Base-by-base conservation (phyloP, 495 filamentous ascomycete species). In the Neurospora sp. region DNA sequence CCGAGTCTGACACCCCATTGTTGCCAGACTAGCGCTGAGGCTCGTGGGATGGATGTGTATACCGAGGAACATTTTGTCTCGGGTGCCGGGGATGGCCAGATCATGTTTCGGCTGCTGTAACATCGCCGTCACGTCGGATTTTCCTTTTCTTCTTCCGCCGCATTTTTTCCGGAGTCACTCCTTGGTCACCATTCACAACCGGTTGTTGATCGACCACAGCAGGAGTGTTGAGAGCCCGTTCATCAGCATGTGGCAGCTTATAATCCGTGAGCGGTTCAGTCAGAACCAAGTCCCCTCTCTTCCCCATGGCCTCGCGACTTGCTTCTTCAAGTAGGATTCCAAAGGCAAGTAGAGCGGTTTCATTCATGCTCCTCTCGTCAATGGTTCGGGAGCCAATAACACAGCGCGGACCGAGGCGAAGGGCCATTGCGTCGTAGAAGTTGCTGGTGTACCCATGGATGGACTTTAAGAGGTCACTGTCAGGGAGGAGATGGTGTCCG, bases 321-420 rank as follows among this genome's bases (percentile, higher is more conserved):
- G 90, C 85, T 79, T 97, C 94, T 81, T 97, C 94, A 40, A 97
- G 80, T 71, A 97, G 77, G 34, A 97, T 89, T 0, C 93, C 94
- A 81, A 96, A 83, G 0, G 92, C 92, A 73, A 97, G 83, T 71
- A 97, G 79, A 1, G 93, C 93, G 10, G 92, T 95, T 81, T 94
- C 94, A 77, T 97, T 92, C 88, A 97, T 87, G 74, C 89, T 93
- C 37, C 86, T 82, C 79, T 89, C 89, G 71, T 90, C 86, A 54
- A 86, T 34, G 7, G 37, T 70, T 43, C 75, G 70, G 2, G 45
- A 36, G 39, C 74, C 73, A 34, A 73, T 71, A 13, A 69, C 40
- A 24, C 66, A 62, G 38, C 54, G 8, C 73, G 72, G 5, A 76
- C 80, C 42, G 76, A 80, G 73, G 75, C 82, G 73, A 79, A 48